Conservation (phyloP, 1,284 basidiomycete genomes). For the Cryptococcus sp. region DNA sequence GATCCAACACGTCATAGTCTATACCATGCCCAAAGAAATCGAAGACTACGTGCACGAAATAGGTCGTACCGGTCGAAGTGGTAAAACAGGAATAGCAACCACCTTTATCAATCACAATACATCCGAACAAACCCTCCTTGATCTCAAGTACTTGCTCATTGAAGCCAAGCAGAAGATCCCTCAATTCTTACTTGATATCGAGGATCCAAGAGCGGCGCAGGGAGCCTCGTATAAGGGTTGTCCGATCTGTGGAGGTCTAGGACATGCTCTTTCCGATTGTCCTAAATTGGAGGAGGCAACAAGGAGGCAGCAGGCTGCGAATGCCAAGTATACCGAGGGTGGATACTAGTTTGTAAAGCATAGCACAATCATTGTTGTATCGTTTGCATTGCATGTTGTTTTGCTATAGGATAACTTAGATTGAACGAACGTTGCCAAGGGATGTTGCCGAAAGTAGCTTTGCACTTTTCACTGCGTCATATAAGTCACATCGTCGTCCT, state of each 20-base stretch:
- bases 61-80: conserved; percentile 93
- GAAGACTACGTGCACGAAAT: conserved; percentile 96
- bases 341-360: conserved; percentile 50
- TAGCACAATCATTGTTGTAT: neutral
- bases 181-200: conserved; percentile 85
- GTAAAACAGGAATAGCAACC: conserved; percentile 98
- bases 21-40: conserved; percentile 99
- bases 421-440: neutral
- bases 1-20: conserved; percentile 62
- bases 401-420: neutral
- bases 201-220: conserved; percentile 80
- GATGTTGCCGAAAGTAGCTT: neutral
- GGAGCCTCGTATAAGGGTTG: conserved; percentile 78
- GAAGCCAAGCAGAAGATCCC: conserved; percentile 99
- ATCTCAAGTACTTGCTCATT: conserved; percentile 94
- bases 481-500: too few species aligned
- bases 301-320: conserved; percentile 55
- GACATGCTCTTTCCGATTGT: conserved; percentile 88
- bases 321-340: conserved; percentile 55
- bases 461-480: neutral
- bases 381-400: neutral
- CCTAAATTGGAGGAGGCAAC: conserved; percentile 95
- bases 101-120: conserved; percentile 99
- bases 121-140: conserved; percentile 88
- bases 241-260: conserved; percentile 93